Evolutionary conservation across 2,329 filamentous ascomycete species (phyloP).

Genomic region (Alternaria triticimaculans): DNA sequence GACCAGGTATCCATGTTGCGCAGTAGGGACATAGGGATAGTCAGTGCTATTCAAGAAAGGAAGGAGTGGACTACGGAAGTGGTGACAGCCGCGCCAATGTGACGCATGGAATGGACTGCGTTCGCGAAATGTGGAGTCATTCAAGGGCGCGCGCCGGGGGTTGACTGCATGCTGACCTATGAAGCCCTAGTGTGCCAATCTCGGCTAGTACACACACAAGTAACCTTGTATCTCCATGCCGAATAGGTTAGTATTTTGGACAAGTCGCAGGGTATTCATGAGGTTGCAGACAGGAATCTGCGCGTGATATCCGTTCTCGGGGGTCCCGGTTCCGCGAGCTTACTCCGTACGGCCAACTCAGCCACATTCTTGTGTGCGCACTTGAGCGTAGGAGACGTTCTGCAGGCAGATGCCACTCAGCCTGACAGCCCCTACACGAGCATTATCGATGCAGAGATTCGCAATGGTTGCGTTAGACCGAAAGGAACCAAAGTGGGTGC

Average conservation of each 20-base stretch:
- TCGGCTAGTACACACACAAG: not conserved
- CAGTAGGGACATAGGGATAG: not conserved
- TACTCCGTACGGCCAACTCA: too few species aligned
- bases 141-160: not conserved
- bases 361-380: not conserved
- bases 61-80: not conserved
- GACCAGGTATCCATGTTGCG: not conserved
- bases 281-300: not conserved
- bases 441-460: not conserved
- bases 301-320: not conserved
- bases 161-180: not conserved
- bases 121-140: not conserved
- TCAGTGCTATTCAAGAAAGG: not conserved
- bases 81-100: not conserved
- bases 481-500: not conserved
- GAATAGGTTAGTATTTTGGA: not conserved
- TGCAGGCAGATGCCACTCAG: not conserved
- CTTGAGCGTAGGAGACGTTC: not conserved
- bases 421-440: not conserved
- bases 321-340: not conserved
- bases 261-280: not conserved
- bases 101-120: not conserved
- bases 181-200: not conserved
- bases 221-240: not conserved
- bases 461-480: not conserved